phyloP scores from a whole-genome alignment of 805 yeast genomes.

The Lipomyces sp. region DNA sequence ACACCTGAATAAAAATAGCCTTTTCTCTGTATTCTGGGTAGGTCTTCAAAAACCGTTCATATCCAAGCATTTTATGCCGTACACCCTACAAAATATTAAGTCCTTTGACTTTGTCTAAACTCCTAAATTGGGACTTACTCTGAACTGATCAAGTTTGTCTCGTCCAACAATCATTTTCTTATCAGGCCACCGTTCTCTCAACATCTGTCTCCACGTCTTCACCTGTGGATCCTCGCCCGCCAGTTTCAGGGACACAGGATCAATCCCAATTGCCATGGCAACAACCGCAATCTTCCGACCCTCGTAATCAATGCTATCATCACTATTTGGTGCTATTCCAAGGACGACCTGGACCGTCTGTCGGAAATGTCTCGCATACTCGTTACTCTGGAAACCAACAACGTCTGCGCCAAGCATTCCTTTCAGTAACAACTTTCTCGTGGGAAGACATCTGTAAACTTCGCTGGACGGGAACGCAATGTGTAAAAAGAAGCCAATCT shows the following conservation, averaged over 20 bases:
- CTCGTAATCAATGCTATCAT: constrained; percentile 72
- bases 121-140: constrained; percentile 44
- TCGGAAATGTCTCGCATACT: constrained; percentile 89
- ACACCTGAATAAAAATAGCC: constrained; percentile 82
- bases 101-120: background rate
- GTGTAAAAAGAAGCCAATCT: constrained; percentile 90
- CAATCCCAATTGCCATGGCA: constrained; percentile 50
- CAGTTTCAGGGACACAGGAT: constrained; percentile 52
- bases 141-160: constrained; percentile 82
- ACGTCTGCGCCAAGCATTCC: constrained; percentile 91
- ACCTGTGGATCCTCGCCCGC: constrained; percentile 52
- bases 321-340: constrained; percentile 82
- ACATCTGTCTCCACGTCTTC: constrained; percentile 62
- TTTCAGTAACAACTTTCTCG: constrained; percentile 70
- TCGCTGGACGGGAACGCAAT: constrained; percentile 95
- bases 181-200: constrained; percentile 77
- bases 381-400: constrained; percentile 87
- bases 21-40: constrained; percentile 73
- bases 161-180: constrained; percentile 79
- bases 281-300: constrained; percentile 47
- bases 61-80: constrained; percentile 83
- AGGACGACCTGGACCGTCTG: constrained; percentile 86
- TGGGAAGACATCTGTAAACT: constrained; percentile 92
- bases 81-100: constrained; percentile 57
- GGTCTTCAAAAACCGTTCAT: constrained; percentile 71